Percentiles rank a stretch among this genome's conserved stretches.
Conservation (phyloP, 176 grass and related monocot genomes). For the Tillandsia leiboldiana region DNA sequence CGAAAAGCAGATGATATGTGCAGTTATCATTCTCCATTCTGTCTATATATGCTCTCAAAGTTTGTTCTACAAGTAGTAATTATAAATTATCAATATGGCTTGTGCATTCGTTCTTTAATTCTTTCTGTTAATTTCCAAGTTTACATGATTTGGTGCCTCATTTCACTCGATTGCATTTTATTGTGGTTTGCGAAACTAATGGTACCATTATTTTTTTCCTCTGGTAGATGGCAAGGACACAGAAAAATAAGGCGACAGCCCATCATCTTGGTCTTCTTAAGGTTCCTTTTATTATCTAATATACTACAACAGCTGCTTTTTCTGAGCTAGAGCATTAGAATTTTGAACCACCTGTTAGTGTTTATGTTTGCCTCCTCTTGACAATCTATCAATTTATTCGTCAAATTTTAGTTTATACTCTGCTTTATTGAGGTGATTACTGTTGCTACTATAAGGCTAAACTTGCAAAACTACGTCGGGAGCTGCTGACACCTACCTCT, state of each 20-base stretch:
- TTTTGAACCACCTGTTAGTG: background rate
- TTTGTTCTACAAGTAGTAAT: too few species aligned
- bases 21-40: too few species aligned
- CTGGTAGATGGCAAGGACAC: slow-evolving; percentile 79
- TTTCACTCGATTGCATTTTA: background rate
- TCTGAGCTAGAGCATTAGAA: background rate
- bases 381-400: background rate
- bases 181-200: background rate
- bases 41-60: too few species aligned
- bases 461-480: slow-evolving; percentile 81
- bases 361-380: too few species aligned
- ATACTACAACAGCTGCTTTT: background rate
- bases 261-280: slow-evolving; percentile 98
- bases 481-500: slow-evolving; percentile 66
- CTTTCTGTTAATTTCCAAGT: background rate
- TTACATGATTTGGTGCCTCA: slow-evolving; percentile 3
- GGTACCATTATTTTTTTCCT: background rate
- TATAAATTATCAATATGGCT: too few species aligned
- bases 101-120: background rate
- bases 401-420: background rate
- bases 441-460: slow-evolving; percentile 44
- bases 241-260: slow-evolving; percentile 95
- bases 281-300: slow-evolving; percentile 20
- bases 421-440: too few species aligned
- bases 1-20: too few species aligned